A percentile compares a stretch with the other conserved stretches of the same genome.
Conservation (phyloP, 148 eudicot genomes). For the Cornus suecica region DNA sequence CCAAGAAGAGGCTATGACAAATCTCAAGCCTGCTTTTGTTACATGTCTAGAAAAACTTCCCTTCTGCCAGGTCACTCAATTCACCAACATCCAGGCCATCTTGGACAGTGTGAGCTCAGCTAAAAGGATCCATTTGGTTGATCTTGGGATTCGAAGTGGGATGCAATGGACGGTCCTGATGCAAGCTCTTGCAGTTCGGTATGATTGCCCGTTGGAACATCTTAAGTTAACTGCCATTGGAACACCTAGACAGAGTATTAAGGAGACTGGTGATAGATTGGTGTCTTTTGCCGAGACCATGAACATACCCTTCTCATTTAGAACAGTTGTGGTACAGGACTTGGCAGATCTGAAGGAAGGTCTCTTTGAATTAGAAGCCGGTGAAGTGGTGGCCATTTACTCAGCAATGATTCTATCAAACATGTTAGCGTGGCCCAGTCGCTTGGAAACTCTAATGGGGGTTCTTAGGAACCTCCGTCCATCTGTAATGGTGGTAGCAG, state of each 20-base stretch:
- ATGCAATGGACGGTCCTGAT: no score
- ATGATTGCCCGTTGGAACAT: neutral
- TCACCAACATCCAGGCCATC: constrained; percentile 20
- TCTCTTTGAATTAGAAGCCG: neutral
- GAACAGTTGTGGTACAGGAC: neutral
- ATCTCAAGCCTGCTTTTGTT: neutral
- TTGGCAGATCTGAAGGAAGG: neutral
- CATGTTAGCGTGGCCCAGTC: neutral
- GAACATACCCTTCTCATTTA: neutral
- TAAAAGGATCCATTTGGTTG: constrained; percentile 21
- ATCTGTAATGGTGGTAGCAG: neutral
- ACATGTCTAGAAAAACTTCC: constrained; percentile 19
- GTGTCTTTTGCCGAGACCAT: neutral
- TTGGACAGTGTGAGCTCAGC: constrained; percentile 13
- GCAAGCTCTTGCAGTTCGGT: neutral
- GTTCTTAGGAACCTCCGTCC: neutral
- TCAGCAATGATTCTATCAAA: neutral
- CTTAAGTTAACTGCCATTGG: neutral
- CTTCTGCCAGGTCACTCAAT: constrained; percentile 8
- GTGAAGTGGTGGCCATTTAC: neutral
- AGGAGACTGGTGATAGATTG: neutral
- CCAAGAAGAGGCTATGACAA: neutral
- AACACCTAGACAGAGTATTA: neutral
- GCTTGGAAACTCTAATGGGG: neutral
- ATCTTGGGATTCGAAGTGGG: constrained; percentile 14